Percentiles rank a stretch among this genome's conserved stretches.
Evolutionary conservation across 1,284 basidiomycete species (phyloP).

Genomic region (Malassezia dermatis): DNA sequence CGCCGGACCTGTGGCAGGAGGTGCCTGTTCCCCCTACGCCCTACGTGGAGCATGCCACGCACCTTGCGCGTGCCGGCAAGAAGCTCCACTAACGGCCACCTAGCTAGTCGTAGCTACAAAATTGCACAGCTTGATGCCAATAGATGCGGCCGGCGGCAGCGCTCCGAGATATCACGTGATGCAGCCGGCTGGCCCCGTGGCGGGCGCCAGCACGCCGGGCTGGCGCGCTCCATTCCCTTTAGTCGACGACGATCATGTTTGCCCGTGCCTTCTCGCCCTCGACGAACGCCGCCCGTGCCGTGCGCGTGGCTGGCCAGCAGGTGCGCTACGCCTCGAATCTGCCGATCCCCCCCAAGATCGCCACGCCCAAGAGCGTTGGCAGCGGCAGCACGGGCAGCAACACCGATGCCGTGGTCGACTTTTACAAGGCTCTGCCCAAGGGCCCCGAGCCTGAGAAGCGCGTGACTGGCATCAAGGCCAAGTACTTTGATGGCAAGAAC

Average conservation of each 20-base stretch:
- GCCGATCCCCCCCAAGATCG: constrained; percentile 86
- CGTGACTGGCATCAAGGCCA: constrained; percentile 62
- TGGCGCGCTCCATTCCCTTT: background rate
- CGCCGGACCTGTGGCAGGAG: constrained; percentile 87
- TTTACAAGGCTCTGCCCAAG: constrained; percentile 82
- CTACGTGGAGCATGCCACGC: constrained; percentile 44
- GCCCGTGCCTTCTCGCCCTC: constrained; percentile 12
- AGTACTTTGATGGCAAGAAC: constrained; percentile 74
- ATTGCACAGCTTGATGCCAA: constrained; percentile 11
- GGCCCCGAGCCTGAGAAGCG: constrained; percentile 57
- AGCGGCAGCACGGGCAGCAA: constrained; percentile 67
- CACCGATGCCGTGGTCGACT: constrained; percentile 73
- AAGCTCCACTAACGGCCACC: constrained; percentile 20
- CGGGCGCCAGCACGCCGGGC: constrained; percentile 1
- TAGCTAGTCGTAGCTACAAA: constrained; percentile 6
- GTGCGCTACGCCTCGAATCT: constrained; percentile 32
- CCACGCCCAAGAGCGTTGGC: constrained; percentile 75
- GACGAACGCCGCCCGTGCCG: constrained; percentile 12
- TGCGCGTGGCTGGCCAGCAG: constrained; percentile 19
- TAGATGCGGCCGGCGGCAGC: background rate
- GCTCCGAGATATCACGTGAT: constrained; percentile 7
- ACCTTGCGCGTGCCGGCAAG: constrained; percentile 43
- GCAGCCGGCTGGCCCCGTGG: constrained; percentile 6
- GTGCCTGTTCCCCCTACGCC: constrained; percentile 64
- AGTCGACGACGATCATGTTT: constrained; percentile 13